Base-by-base conservation (phyloP, 1,284 basidiomycete species). In the Somion occarium region DNA sequence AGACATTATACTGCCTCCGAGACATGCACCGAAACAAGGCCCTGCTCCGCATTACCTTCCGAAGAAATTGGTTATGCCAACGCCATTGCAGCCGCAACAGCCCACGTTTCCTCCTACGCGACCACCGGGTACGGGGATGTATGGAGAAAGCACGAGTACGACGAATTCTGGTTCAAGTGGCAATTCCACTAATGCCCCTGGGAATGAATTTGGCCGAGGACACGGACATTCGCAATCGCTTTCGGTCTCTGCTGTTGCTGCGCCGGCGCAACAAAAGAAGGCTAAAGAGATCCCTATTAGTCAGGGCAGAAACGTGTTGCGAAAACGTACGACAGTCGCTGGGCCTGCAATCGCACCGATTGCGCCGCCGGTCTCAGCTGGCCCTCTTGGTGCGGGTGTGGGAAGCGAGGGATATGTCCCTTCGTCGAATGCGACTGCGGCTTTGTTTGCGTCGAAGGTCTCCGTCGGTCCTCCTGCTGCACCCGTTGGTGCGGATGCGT, bases 1-100 rank as follows among this genome's bases (percentile, higher is more conserved):
- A 2, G 65, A 67, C 46, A 65, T 66, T 45, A 19, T 53, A 2
- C 57, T 66, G 13, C 66, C 64, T 5, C 65, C 66, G 0, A 56
- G 44, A 4, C 51, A 53, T 50, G 52, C 34, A 24, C 54, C 47
- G 47, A 52, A 53, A 18, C 44, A 49, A 20, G 57, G 56, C 15
- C 66, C 63, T 0, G 64, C 60, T 23, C 75, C 74, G 13, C 71
- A 67, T 34, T 74, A 82, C 59, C 59, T 82, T 22, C 83, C 83
- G 2, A 83, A 76, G 63, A 74, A 69, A 30, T 75, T 86, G 26
- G 79, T 86, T 30, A 86, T 86, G 83, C 83, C 83, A 41, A 64
- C 79, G 4, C 84, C 78, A 15, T 69, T 86, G 27, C 61, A 59
- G 44, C 59, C 50, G 15, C 54, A 54, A 41, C 58, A 57, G 9